A percentile compares a stretch with the other conserved stretches of the same genome.
phyloP scores from a whole-genome alignment of 148 eudicot species.

The Silene latifolia region DNA sequence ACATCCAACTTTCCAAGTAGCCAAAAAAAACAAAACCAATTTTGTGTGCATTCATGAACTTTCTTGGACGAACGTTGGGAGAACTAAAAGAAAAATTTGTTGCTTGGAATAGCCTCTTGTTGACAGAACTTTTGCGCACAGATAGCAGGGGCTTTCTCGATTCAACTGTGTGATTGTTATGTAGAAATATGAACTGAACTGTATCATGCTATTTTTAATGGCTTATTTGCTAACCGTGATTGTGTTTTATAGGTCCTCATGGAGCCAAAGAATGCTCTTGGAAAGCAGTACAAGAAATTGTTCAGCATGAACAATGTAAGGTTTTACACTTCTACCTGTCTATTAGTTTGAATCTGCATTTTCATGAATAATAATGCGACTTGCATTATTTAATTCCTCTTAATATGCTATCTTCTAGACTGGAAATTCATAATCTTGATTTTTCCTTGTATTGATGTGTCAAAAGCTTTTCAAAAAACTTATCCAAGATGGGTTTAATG shows the following conservation, averaged over 20 bases:
- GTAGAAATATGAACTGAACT: neutral
- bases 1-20: neutral
- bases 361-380: neutral
- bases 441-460: constrained; percentile 6
- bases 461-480: neutral
- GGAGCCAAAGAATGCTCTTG: constrained; percentile 89
- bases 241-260: constrained; percentile 61
- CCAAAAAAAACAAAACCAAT: neutral
- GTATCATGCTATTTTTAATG: neutral
- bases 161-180: neutral
- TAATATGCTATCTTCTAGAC: neutral
- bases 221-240: neutral
- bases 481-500: neutral
- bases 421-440: neutral
- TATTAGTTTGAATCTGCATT: neutral
- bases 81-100: neutral
- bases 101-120: neutral
- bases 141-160: neutral
- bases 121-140: neutral
- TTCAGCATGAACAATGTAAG: constrained; percentile 90
- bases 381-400: neutral
- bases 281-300: constrained; percentile 86
- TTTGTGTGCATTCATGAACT: neutral
- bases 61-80: neutral
- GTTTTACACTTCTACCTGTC: constrained; percentile 3